Percentiles rank a stretch among this genome's conserved stretches.
Conservation (phyloP, 345 rosid genomes). For the Cardamine chenopodiifolia region DNA sequence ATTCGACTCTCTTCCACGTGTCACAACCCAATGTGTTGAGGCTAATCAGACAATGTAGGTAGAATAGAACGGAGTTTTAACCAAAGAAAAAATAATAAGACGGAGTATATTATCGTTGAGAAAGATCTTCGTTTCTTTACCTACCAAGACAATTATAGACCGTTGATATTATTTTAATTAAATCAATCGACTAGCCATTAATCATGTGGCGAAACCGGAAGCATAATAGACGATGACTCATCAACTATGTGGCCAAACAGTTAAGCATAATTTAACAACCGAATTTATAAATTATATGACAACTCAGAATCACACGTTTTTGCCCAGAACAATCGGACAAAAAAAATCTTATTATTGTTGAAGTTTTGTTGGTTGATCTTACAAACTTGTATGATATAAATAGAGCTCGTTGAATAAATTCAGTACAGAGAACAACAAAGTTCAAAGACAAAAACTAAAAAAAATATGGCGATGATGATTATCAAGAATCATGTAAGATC, state of each 20-base stretch:
- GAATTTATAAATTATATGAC: constrained; percentile 34
- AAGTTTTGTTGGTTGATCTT: constrained; percentile 31
- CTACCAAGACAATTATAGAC: constrained; percentile 38
- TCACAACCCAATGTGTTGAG: not conserved
- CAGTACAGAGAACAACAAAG: constrained; percentile 29
- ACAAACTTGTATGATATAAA: constrained; percentile 26
- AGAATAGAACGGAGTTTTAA: constrained; percentile 3
- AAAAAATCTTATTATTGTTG: constrained; percentile 21
- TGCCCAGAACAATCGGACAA: not conserved
- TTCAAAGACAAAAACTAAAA: constrained; percentile 2
- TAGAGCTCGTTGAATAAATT: constrained; percentile 23
- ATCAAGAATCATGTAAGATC: constrained; percentile 56
- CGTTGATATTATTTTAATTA: constrained; percentile 26
- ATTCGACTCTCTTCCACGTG: constrained; percentile 19
- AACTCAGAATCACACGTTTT: constrained; percentile 31
- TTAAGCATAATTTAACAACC: constrained; percentile 37
- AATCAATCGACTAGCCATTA: not conserved
- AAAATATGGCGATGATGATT: constrained; percentile 44
- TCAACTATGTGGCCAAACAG: constrained; percentile 28
- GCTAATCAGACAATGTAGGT: constrained; percentile 25
- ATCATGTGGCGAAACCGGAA: constrained; percentile 37
- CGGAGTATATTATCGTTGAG: constrained; percentile 37
- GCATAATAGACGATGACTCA: constrained; percentile 39
- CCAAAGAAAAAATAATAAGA: too few relatives aligned
- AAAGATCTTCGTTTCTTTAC: constrained; percentile 41